A percentile compares a stretch with the other conserved stretches of the same genome.
These are phyloP conservation scores for Vitis rupestris DNA, from an alignment of 164 flowering plant species.

Conservation along the genomic window DNA sequence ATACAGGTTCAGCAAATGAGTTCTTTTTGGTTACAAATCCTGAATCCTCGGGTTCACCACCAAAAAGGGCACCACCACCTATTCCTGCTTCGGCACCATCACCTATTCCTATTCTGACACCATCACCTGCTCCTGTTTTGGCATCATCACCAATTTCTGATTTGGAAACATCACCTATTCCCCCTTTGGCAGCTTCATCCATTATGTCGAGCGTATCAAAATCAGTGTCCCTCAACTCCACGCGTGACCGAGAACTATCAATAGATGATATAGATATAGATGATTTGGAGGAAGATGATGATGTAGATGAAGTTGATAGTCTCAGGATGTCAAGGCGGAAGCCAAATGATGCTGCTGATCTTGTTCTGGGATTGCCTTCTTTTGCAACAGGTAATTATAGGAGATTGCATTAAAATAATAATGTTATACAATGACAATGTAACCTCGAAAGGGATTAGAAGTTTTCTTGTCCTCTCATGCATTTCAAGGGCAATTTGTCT, in stretches of 20 bases:
- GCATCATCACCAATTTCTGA: slow-evolving; percentile 37
- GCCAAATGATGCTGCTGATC: slow-evolving; percentile 74
- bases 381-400: slow-evolving; percentile 75
- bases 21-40: slow-evolving; percentile 81
- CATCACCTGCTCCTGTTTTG: slow-evolving; percentile 47
- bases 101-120: slow-evolving; percentile 31
- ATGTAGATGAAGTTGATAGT: slow-evolving; percentile 62
- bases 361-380: slow-evolving; percentile 63
- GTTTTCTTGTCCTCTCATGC: too few species aligned
- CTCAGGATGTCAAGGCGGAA: slow-evolving; percentile 58
- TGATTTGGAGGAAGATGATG: slow-evolving; percentile 86
- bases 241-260: slow-evolving; percentile 64
- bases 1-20: slow-evolving; percentile 62
- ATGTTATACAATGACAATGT: too few species aligned
- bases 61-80: slow-evolving; percentile 79
- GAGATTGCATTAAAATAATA: not conserved
- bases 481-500: too few species aligned
- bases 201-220: slow-evolving; percentile 34
- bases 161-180: slow-evolving; percentile 49
- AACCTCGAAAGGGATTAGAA: too few species aligned
- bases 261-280: slow-evolving; percentile 94
- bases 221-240: slow-evolving; percentile 65
- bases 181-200: slow-evolving; percentile 45
- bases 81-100: slow-evolving; percentile 43
- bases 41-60: slow-evolving; percentile 86